phyloP scores from a whole-genome alignment of 257 asterid species.

The Jacaranda copaia region DNA sequence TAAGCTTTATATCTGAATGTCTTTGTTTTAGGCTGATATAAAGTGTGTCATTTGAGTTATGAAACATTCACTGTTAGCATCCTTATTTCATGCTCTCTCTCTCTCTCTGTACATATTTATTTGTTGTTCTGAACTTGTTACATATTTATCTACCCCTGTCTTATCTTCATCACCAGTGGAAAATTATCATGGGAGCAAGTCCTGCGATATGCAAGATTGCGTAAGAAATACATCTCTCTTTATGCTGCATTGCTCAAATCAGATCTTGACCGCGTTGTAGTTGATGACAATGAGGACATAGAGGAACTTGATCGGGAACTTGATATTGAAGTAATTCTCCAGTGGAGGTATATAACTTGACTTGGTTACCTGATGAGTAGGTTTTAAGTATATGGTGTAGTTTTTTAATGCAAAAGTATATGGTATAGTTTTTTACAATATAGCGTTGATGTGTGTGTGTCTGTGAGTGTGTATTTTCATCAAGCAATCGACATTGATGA shows the following conservation, averaged over 20 bases:
- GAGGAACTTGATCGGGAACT: constrained; percentile 90
- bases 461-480: not conserved
- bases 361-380: constrained; percentile 20
- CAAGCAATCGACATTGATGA: not conserved
- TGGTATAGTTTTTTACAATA: not conserved
- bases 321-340: constrained; percentile 85
- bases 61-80: constrained; percentile 2
- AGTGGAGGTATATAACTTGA: constrained; percentile 76
- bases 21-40: constrained; percentile 19
- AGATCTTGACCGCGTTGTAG: constrained; percentile 69
- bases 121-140: constrained; percentile 22
- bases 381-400: constrained; percentile 30
- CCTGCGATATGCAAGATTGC: constrained; percentile 72
- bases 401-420: not conserved
- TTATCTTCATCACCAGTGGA: constrained; percentile 67
- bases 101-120: constrained; percentile 18
- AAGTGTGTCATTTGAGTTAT: constrained; percentile 8
- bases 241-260: constrained; percentile 85
- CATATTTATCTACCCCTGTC: constrained; percentile 12
- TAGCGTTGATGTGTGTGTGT: not conserved
- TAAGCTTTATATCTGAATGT: constrained; percentile 14
- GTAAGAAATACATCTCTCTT: constrained; percentile 81
- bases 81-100: not conserved
- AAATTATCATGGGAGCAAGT: constrained; percentile 96
- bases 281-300: constrained; percentile 82